Evolutionary conservation across 495 filamentous ascomycete species (phyloP).

Genomic region (Hypoxylon lenormandii): DNA sequence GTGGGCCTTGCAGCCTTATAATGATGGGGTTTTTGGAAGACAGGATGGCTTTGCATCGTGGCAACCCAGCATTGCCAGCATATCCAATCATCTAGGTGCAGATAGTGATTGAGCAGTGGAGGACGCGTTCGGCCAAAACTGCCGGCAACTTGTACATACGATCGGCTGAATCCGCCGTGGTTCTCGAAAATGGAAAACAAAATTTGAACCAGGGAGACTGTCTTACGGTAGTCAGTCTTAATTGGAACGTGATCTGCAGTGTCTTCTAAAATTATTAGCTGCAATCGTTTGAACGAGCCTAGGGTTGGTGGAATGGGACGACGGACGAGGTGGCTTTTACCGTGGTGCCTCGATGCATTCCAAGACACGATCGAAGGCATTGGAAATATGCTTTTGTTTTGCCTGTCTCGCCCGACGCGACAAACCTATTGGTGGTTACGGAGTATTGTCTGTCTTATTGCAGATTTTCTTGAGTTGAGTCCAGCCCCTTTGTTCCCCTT

Average conservation of each 20-base stretch:
- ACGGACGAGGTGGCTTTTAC: conserved; percentile 9
- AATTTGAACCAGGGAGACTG: conserved; percentile 40
- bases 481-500: conserved; percentile 31
- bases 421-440: conserved; percentile 36
- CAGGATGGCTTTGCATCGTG: conserved; percentile 24
- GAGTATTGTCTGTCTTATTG: conserved; percentile 50
- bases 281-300: background rate
- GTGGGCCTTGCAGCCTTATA: conserved; percentile 29
- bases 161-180: conserved; percentile 36
- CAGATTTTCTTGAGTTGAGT: conserved; percentile 36
- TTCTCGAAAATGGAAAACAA: conserved; percentile 46
- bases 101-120: conserved; percentile 26
- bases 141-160: conserved; percentile 48
- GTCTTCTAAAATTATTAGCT: conserved; percentile 17
- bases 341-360: conserved; percentile 34
- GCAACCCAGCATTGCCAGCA: conserved; percentile 20
- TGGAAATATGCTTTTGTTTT: conserved; percentile 44
- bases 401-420: conserved; percentile 27
- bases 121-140: conserved; percentile 29
- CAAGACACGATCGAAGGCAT: conserved; percentile 47
- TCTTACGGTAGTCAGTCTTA: conserved; percentile 19
- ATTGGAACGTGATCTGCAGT: conserved; percentile 37
- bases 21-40: conserved; percentile 37
- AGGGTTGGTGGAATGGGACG: conserved; percentile 33
- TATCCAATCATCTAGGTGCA: conserved; percentile 26